Evolutionary conservation across 495 filamentous ascomycete genomes (phyloP).

Genomic region (Tuber aestivum): DNA sequence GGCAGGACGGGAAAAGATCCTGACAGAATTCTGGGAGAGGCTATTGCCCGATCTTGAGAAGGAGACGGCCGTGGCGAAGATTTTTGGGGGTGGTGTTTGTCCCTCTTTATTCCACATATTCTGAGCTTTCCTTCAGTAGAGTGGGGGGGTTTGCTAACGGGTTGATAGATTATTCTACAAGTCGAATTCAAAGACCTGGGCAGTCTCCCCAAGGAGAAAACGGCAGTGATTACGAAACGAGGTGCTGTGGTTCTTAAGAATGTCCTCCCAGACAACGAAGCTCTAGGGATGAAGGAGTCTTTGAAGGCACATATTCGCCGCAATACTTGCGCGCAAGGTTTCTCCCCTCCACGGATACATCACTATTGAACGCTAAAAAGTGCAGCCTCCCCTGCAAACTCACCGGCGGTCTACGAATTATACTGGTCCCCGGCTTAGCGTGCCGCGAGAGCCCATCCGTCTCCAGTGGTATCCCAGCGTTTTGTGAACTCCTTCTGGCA

Average conservation of each 20-base stretch:
- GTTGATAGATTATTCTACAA: slow-evolving; percentile 52
- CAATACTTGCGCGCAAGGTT: too few relatives aligned
- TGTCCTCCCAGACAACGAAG: slow-evolving; percentile 55
- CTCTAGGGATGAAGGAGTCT: slow-evolving; percentile 53
- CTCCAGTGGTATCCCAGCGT: slow-evolving; percentile 60
- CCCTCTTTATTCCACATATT: slow-evolving; percentile 45
- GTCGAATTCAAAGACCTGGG: slow-evolving; percentile 55
- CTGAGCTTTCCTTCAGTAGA: slow-evolving; percentile 36
- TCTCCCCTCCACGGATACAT: slow-evolving; percentile 40
- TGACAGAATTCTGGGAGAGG: too few relatives aligned
- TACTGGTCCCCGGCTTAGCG: slow-evolving; percentile 81
- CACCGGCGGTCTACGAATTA: slow-evolving; percentile 76
- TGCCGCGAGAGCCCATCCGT: slow-evolving; percentile 65
- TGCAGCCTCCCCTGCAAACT: slow-evolving; percentile 49
- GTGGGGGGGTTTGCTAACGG: slow-evolving; percentile 37
- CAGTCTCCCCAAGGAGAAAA: slow-evolving; percentile 47
- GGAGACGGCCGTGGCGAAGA: too few relatives aligned
- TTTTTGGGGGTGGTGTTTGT: too few relatives aligned
- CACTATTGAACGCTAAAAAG: slow-evolving; percentile 42
- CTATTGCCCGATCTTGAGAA: too few relatives aligned
- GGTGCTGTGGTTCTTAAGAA: too few relatives aligned
- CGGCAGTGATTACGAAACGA: slow-evolving; percentile 55
- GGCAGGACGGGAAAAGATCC: too few relatives aligned
- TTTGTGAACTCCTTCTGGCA: slow-evolving; percentile 74
- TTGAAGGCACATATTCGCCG: slow-evolving; percentile 56